Evolutionary conservation across 2,329 filamentous ascomycete species (phyloP), one percentile per base, ranked within the genome.

Genomic region (Botrytis paeoniae): DNA sequence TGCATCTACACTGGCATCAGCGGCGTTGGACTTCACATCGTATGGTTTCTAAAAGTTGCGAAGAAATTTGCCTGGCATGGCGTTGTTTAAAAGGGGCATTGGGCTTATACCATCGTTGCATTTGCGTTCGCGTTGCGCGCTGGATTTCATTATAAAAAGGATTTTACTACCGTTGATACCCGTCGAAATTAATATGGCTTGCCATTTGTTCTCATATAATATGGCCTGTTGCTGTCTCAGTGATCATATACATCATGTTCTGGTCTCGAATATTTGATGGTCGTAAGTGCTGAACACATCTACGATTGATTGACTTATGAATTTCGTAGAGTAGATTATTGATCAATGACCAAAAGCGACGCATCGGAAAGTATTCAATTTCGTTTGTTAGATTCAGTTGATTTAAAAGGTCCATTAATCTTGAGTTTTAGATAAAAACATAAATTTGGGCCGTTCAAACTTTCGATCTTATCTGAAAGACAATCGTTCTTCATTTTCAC

Each of bases 381-480:
- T 25, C 22, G 14, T 14, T 51, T 25, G 3, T 4, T 25, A 25
- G 4, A n/a, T 51, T 25, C 4, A 51, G 22, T 51, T 12, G 1
- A 12, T 25, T n/a, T 2, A 25, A 14, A 9, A 51, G 25, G 22
- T 25, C 4, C 9, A 5, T n/a, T 1, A 2, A 14, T 14, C 5
- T 51, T 4, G 4, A 5, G 6, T 14, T 22, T 14, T 14, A 14
- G 4, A n/a, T n/a, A n/a, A 14, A n/a, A 14, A n/a, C 16, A 2
- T 3, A n/a, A 7, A 1, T 3, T 12, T 16, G 2, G 25, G 48
- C 12, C 2, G 48, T n/a, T 51, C 25, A n/a, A 51, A 51, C 2
- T 7, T n/a, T n/a, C 9, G 1, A 54, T 0, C 2, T 16, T 16
- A 9, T n/a, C 4, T 12, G 5, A 16, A n/a, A 25, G 5, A 16